These are phyloP conservation scores for Gossypioides kirkii DNA, from an alignment of 345 rosid species.

Conservation along the genomic window DNA sequence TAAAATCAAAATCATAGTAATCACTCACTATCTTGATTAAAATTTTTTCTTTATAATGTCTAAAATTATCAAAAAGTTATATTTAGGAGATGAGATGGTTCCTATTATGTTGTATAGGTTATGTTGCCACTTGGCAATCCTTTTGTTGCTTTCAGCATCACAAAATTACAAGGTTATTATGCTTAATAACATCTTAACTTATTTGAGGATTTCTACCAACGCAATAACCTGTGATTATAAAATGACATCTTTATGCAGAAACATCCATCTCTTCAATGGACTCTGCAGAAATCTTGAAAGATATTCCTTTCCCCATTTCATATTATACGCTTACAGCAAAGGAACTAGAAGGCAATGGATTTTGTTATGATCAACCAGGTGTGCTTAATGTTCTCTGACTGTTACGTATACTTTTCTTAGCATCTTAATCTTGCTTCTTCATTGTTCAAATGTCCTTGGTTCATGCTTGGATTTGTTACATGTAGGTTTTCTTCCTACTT, in stretches of 20 bases:
- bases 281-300: slow-evolving; percentile 40
- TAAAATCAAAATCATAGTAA: not conserved
- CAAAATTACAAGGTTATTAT: slow-evolving; percentile 6
- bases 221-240: not conserved
- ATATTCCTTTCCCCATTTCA: slow-evolving; percentile 72
- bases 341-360: slow-evolving; percentile 80
- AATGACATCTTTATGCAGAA: slow-evolving; percentile 32
- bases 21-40: not conserved
- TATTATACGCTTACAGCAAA: slow-evolving; percentile 69
- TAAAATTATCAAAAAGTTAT: not conserved
- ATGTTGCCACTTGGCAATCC: not conserved
- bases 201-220: not conserved
- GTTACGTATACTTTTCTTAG: not conserved
- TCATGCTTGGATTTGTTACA: slow-evolving; percentile 14
- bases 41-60: not conserved
- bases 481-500: slow-evolving; percentile 63
- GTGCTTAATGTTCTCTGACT: slow-evolving; percentile 5
- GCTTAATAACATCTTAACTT: not conserved
- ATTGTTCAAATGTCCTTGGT: slow-evolving; percentile 2
- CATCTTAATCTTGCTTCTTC: not conserved
- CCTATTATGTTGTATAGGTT: not conserved
- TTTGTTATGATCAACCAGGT: slow-evolving; percentile 60
- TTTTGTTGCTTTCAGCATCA: not conserved
- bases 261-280: slow-evolving; percentile 17
- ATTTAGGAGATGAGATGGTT: not conserved